Base-by-base conservation (phyloP, 164 flowering plant species). In the Aristolochia californica region DNA sequence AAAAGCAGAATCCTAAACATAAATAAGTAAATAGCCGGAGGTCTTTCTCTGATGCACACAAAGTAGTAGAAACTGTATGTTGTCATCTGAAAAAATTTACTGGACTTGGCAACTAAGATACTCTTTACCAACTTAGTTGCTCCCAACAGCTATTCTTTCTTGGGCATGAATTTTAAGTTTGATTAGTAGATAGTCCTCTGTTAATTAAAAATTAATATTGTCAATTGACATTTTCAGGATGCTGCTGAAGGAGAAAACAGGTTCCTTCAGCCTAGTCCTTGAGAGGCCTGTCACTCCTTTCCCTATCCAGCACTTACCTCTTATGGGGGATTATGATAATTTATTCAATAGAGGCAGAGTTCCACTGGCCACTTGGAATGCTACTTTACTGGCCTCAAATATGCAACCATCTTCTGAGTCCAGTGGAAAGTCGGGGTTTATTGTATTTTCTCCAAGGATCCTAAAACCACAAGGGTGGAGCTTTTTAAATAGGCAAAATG, bases 221-320 rank as follows among this genome's bases (percentile, higher is more conserved):
- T 3, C 40, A 34, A 5, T 34, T 12, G 10, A 34, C 40, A 5
- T 27, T 47, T 68, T 57, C 80, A 91, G 98, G 83, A 80, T 72
- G 68, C 57, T 88, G 73, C 74, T 79, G 56, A 73, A 74, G 64
- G 85, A 78, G 74, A 77, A 71, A 56, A 64, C 70, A 27, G 91
- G 88, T 66, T 60, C 82, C 28, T 79, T 72, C 54, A 86, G 93
- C 66, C 70, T 91, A 27, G 75, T 91, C 43, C 83, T 91, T 28
- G 98, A 91, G 77, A 80, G 96, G 51, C 96, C 98, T 15, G 75
- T 74, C 43, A 69, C 84, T 52, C 96, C 98, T 51, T 91, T 85
- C 66, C 97, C 96, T 20, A 83, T 91, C 65, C 89, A 88, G n/a
- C 82, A 75, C n/a, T 71, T 85, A 57, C 70, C 64, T 71, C 71